Evolutionary conservation across 345 rosid genomes (phyloP).

Genomic region (Pugionium cornutum): DNA sequence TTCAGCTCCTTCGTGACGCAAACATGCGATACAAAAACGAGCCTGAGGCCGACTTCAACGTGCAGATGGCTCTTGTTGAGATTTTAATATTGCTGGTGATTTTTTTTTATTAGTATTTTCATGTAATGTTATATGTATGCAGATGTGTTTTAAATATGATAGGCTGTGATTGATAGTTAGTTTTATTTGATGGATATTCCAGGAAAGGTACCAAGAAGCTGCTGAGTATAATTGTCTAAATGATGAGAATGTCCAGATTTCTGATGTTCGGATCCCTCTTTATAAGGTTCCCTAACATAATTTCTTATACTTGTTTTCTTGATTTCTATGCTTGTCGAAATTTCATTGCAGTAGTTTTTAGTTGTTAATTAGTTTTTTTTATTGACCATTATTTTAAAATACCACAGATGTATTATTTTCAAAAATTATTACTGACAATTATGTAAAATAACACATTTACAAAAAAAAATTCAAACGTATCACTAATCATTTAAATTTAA

Average conservation of each 20-base stretch:
- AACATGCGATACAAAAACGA: constrained; percentile 37
- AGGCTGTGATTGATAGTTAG: background rate
- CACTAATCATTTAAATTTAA: too few relatives aligned
- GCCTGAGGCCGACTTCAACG: constrained; percentile 52
- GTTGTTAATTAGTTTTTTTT: background rate
- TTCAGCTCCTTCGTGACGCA: constrained; percentile 41
- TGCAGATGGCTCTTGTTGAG: constrained; percentile 62
- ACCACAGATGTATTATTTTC: too few relatives aligned
- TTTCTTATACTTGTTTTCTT: too few relatives aligned
- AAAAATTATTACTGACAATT: too few relatives aligned
- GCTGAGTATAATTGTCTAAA: constrained; percentile 38
- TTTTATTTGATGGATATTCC: constrained; percentile 22
- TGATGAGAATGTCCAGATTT: constrained; percentile 35
- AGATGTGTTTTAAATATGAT: background rate
- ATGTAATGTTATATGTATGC: background rate
- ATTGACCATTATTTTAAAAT: too few relatives aligned
- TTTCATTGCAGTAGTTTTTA: background rate
- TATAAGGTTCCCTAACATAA: constrained; percentile 29
- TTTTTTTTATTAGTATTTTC: background rate
- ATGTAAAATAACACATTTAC: too few relatives aligned
- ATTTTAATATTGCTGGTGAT: constrained; percentile 58
- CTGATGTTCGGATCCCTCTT: constrained; percentile 43
- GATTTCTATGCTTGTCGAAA: too few relatives aligned
- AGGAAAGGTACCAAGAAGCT: constrained; percentile 45
- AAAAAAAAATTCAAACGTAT: too few relatives aligned